These are phyloP conservation scores for Prunus kanzakura DNA, from an alignment of 306 rosid genomes.

Conservation along the genomic window DNA sequence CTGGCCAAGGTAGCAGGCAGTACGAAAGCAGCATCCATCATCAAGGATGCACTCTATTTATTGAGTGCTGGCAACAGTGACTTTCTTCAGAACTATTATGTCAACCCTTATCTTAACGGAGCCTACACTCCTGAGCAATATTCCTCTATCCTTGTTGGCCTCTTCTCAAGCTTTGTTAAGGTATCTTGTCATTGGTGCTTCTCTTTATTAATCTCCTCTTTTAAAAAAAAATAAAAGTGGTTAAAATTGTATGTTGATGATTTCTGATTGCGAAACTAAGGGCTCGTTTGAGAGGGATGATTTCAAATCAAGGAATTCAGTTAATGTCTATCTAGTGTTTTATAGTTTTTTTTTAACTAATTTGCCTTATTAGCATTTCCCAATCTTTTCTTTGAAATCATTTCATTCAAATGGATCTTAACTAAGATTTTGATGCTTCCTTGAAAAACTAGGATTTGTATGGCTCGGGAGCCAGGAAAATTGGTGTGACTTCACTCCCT, in stretches of 20 bases:
- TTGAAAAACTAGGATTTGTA: slow-evolving; percentile 53
- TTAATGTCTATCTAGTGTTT: no score
- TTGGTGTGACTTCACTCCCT: slow-evolving; percentile 93
- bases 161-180: slow-evolving; percentile 62
- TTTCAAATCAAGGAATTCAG: background rate
- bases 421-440: slow-evolving; percentile 3
- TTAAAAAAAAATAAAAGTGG: no score
- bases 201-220: background rate
- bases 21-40: slow-evolving; percentile 60
- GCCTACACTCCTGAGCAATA: slow-evolving; percentile 75
- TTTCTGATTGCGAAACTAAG: background rate
- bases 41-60: slow-evolving; percentile 65
- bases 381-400: background rate
- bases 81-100: slow-evolving; percentile 83
- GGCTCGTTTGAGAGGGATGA: background rate
- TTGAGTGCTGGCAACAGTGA: slow-evolving; percentile 86
- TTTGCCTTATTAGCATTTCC: background rate
- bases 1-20: slow-evolving; percentile 76
- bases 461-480: slow-evolving; percentile 77
- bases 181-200: slow-evolving; percentile 27
- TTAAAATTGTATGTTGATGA: no score
- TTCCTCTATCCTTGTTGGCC: slow-evolving; percentile 39
- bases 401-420: background rate
- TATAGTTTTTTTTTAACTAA: background rate
- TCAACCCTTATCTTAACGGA: slow-evolving; percentile 65